Conservation (phyloP, 352 stramenopile species). For the Achlya hypogyna region DNA sequence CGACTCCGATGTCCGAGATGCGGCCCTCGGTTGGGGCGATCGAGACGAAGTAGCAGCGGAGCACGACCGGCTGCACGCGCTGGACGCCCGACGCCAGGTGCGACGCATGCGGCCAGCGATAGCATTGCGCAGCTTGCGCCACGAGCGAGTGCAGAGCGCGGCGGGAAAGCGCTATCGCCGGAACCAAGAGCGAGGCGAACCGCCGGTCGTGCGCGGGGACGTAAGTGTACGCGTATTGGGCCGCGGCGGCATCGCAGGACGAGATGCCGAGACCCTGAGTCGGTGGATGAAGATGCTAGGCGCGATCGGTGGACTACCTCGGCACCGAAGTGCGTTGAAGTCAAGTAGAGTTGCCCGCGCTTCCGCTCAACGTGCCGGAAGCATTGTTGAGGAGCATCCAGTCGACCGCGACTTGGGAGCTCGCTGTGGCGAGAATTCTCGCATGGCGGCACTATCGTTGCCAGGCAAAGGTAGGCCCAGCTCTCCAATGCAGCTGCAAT, state of each 20-base stretch:
- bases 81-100: not conserved
- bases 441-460: not conserved
- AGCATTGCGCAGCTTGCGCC: not conserved
- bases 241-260: not conserved
- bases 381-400: not conserved
- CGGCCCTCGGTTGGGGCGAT: too few species aligned
- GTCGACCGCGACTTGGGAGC: too few species aligned
- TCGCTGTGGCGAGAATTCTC: too few species aligned
- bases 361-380: not conserved
- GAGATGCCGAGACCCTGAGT: not conserved
- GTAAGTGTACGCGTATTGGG: not conserved
- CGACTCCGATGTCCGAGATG: too few species aligned
- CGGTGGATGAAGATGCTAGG: too few species aligned
- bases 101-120: not conserved
- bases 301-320: too few species aligned
- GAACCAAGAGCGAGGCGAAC: not conserved
- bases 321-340: too few species aligned
- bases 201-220: not conserved
- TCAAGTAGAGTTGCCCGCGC: not conserved
- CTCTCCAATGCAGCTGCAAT: conserved; percentile 15
- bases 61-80: too few species aligned
- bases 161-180: not conserved
- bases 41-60: too few species aligned
- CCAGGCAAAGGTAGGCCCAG: conserved; percentile 5
- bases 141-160: not conserved